Evolutionary conservation across 805 yeast species (phyloP), one percentile per base, ranked within the genome.

Genomic region (Candida namnaoensis): DNA sequence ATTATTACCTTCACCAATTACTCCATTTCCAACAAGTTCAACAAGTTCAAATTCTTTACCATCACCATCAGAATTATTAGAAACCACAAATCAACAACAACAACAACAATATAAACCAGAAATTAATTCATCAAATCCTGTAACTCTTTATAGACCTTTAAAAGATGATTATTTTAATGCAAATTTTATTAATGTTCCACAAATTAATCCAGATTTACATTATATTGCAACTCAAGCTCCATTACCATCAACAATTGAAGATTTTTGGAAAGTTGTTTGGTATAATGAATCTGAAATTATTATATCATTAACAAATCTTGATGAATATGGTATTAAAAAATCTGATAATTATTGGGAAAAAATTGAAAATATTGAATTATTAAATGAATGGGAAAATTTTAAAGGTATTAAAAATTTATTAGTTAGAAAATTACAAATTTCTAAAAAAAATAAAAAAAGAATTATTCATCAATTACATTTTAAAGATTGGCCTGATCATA

Each of bases 151-250:
- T n/a, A 19, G 7, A 19, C 38, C 34, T 35, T 33, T 23, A 30
- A 52, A 51, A 36, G 56, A 57, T 46, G 90, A 85, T 58, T 88
- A 88, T 57, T 84, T 88, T 52, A 90, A 88, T 59, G 97, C 97
- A 0, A 85, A 90, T n/a, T 82, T 85, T 59, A 61, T 85, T 23
- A 52, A 47, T 28, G 52, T 64, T 44, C 68, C 50, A 53, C 70
- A 54, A 50, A 68, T 59, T 51, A 69, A 54, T 54, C 65, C 47
- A 4, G 54, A 56, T 42, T 62, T 49, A 56, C 55, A 68, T 34
- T 84, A 82, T 53, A 84, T 90, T 47, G 96, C 95, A 0, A 76
- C 95, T 1, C 96, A 91, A 57, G 99, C 96, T 1, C 99, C 99
- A 2, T 58, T 85, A 36, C 69, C 68, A 3, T 71, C 75, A 19